Evolutionary conservation across 2,329 filamentous ascomycete species (phyloP).

Genomic region (Talaromyces sp.): DNA sequence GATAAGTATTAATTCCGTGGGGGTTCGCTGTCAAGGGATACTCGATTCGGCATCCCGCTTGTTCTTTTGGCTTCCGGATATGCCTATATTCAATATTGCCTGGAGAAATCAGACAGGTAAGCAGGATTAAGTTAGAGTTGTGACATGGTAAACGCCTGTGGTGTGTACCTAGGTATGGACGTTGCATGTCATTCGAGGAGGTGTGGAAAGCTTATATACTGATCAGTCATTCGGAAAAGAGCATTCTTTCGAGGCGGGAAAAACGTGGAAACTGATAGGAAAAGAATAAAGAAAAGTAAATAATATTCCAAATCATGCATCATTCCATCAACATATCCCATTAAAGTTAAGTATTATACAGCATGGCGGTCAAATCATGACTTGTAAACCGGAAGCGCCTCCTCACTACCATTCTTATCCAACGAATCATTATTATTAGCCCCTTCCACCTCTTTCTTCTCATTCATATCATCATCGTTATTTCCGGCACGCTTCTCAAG

Average conservation of each 20-base stretch:
- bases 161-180: neutral
- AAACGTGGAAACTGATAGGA: neutral
- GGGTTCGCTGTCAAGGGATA: neutral
- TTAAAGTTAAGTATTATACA: neutral
- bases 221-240: neutral
- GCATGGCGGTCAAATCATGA: neutral
- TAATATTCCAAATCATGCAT: neutral
- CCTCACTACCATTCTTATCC: neutral
- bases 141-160: neutral
- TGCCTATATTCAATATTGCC: neutral
- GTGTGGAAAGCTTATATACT: neutral
- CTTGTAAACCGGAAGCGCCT: neutral
- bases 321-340: neutral
- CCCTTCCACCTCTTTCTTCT: neutral
- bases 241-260: neutral
- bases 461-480: neutral
- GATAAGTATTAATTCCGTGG: neutral
- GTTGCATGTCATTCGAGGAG: neutral
- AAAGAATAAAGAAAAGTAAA: neutral
- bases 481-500: neutral
- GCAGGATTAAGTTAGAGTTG: neutral
- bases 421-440: neutral
- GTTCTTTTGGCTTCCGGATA: neutral
- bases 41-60: slow-evolving; percentile 1
- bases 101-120: neutral